phyloP scores from a whole-genome alignment of 768 basidiomycete species.

The Cystofilobasidium ferigula region DNA sequence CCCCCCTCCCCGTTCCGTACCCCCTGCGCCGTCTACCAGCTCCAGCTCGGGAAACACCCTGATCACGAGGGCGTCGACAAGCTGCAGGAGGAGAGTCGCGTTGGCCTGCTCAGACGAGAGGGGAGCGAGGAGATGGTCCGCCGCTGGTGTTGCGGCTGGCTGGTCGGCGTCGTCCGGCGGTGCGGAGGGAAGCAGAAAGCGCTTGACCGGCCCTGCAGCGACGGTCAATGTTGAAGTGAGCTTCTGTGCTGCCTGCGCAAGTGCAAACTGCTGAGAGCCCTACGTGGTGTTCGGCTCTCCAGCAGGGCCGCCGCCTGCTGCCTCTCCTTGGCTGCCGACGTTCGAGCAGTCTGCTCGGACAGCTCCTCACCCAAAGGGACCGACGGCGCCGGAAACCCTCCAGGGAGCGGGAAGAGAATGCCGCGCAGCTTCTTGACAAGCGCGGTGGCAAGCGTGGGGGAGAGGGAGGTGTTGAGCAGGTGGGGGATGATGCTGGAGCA shows the following conservation, averaged over 20 bases:
- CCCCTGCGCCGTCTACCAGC: no score
- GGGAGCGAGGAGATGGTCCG: background rate
- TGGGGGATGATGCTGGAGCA: conserved; percentile 54
- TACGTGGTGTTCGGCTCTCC: background rate
- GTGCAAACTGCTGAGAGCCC: no score
- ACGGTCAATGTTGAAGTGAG: no score
- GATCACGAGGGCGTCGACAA: background rate
- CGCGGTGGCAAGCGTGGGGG: conserved; percentile 47
- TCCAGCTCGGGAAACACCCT: background rate
- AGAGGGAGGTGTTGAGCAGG: conserved; percentile 51
- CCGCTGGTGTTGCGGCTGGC: background rate
- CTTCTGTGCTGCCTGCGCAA: no score
- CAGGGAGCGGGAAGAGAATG: conserved; percentile 56
- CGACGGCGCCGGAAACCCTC: background rate
- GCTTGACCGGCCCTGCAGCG: no score
- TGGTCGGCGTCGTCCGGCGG: background rate
- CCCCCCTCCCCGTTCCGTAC: no score
- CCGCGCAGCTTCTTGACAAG: conserved; percentile 51
- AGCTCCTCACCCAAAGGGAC: background rate
- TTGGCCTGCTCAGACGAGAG: background rate
- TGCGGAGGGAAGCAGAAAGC: background rate
- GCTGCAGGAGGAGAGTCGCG: background rate
- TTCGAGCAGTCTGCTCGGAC: no score
- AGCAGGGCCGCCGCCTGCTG: background rate
- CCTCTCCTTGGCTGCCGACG: no score